These are phyloP conservation scores for Corynascus novoguineensis DNA, from an alignment of 495 filamentous ascomycete genomes.

Conservation along the genomic window DNA sequence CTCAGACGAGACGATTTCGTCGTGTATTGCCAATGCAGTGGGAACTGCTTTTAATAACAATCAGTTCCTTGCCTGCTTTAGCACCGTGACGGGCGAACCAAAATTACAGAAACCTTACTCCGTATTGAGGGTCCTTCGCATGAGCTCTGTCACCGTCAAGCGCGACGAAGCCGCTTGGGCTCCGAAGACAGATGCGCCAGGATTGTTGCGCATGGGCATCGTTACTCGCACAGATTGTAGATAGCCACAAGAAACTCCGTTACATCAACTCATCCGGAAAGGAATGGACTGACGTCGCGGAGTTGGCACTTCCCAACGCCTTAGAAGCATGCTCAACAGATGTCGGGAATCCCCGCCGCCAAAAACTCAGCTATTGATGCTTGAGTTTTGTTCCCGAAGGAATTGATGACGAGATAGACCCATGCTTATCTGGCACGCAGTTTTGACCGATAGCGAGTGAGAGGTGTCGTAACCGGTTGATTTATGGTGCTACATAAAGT, in stretches of 20 bases:
- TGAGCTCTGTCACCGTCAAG: no score
- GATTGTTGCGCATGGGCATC: not conserved
- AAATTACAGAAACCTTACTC: no score
- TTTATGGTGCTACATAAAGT: slow-evolving; percentile 17
- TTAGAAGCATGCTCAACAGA: not conserved
- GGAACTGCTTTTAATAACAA: no score
- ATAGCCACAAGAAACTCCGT: not conserved
- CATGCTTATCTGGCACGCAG: slow-evolving; percentile 13
- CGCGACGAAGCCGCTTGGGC: no score
- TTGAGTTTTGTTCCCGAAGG: slow-evolving; percentile 5
- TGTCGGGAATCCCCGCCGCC: slow-evolving; percentile 14
- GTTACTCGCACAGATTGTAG: not conserved
- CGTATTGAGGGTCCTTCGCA: no score
- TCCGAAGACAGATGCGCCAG: no score
- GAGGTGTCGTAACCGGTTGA: slow-evolving; percentile 14
- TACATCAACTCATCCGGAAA: not conserved
- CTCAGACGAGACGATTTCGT: no score
- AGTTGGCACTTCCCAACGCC: not conserved
- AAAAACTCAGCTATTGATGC: slow-evolving; percentile 8
- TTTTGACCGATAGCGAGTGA: slow-evolving; percentile 15
- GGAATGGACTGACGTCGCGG: not conserved
- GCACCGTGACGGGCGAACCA: no score
- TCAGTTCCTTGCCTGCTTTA: no score
- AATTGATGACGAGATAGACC: not conserved
- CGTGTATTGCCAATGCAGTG: no score